A percentile compares a stretch with the other conserved stretches of the same genome.
These are phyloP conservation scores for Phlegmacium glaucopus DNA, from an alignment of 768 basidiomycete genomes.

Conservation along the genomic window DNA sequence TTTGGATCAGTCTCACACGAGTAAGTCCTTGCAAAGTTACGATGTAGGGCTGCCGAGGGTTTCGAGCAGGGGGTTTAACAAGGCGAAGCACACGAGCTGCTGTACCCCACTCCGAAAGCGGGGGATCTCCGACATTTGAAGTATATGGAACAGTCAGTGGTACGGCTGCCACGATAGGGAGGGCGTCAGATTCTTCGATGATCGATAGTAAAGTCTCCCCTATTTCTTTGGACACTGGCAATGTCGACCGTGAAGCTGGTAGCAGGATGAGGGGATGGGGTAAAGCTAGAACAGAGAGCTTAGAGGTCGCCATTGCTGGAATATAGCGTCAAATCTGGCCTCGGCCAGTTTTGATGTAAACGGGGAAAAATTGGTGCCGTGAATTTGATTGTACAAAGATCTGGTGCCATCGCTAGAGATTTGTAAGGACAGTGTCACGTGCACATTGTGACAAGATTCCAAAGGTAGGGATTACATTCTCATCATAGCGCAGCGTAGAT, in stretches of 20 bases:
- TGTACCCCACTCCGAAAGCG: slow-evolving; percentile 54
- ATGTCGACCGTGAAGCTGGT: slow-evolving; percentile 65
- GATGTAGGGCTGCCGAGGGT: slow-evolving; percentile 57
- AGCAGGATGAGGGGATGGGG: slow-evolving; percentile 71
- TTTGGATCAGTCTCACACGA: slow-evolving; percentile 51
- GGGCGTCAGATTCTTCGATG: slow-evolving; percentile 64
- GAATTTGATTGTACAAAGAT: no score
- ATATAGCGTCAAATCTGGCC: no score
- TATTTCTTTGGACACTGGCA: slow-evolving; percentile 59
- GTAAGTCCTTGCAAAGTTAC: slow-evolving; percentile 72
- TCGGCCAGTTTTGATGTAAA: no score
- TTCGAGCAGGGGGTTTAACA: slow-evolving; percentile 55
- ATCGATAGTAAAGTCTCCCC: slow-evolving; percentile 66
- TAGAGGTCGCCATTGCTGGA: slow-evolving; percentile 38
- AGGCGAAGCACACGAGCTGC: slow-evolving; percentile 71
- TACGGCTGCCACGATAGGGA: slow-evolving; percentile 68
- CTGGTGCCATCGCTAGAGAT: no score
- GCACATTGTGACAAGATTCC: no score
- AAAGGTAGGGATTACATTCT: no score
- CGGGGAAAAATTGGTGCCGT: no score
- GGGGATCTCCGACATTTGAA: slow-evolving; percentile 13
- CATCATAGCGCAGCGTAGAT: no score
- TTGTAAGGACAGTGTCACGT: no score
- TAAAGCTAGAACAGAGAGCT: slow-evolving; percentile 67
- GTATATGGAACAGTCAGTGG: slow-evolving; percentile 39